Percentiles rank a stretch among this genome's conserved stretches.
Conservation (phyloP, 192 early-diverging fungal genomes). For the Podila minutissima region DNA sequence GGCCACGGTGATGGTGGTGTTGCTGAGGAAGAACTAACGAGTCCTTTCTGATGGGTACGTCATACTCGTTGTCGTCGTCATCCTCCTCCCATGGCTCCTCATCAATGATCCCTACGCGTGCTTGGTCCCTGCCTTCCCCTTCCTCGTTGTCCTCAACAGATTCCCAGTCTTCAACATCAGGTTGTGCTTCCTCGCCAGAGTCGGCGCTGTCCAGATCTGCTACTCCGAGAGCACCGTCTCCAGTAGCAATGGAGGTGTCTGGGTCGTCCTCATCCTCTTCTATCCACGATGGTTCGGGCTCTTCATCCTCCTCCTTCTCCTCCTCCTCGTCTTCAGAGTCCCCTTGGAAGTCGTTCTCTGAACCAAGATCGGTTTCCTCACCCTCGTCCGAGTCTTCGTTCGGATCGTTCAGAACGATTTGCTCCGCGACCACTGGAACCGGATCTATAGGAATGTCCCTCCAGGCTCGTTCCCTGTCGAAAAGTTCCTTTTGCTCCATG, state of each 20-base stretch:
- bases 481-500: too few relatives aligned
- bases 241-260: constrained; percentile 11
- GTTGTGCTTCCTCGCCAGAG: neutral
- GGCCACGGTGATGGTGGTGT: neutral
- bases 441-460: too few relatives aligned
- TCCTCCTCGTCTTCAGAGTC: neutral
- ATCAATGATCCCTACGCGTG: neutral
- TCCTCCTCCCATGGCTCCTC: constrained; percentile 16
- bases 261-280: constrained; percentile 30
- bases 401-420: too few relatives aligned
- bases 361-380: neutral
- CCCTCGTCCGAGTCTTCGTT: neutral
- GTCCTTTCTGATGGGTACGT: neutral
- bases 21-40: neutral
- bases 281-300: constrained; percentile 17
- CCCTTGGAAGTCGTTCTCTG: neutral
- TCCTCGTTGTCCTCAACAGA: neutral
- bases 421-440: too few relatives aligned
- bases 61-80: neutral
- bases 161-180: constrained; percentile 3
- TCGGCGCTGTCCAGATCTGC: constrained; percentile 2
- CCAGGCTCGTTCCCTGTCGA: too few relatives aligned
- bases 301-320: constrained; percentile 9
- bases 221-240: constrained; percentile 3
- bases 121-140: neutral